Conservation (phyloP, 371 early-diverging fungal species). For the Apophysomyces sp. region DNA sequence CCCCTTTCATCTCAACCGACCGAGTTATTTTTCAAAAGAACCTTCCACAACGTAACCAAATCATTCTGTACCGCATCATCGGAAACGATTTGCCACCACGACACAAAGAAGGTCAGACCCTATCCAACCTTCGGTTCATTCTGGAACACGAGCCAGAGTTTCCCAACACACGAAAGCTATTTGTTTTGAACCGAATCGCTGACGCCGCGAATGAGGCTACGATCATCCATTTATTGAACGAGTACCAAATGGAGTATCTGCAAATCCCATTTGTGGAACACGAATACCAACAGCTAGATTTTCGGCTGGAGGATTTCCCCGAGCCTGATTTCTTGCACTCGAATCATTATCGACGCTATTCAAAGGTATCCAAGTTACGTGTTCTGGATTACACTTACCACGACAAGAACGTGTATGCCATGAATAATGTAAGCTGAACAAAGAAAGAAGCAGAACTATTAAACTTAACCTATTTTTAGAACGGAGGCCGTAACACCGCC, state of each 20-base stretch:
- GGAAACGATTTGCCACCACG: conserved; percentile 69
- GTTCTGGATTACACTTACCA: conserved; percentile 62
- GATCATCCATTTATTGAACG: conserved; percentile 51
- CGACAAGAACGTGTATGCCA: conserved; percentile 64
- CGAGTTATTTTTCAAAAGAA: too few species aligned
- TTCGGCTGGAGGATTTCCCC: conserved; percentile 60
- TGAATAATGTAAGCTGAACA: conserved; percentile 60
- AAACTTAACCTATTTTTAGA: conserved; percentile 29
- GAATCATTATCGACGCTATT: conserved; percentile 52
- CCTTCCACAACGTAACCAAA: conserved; percentile 31
- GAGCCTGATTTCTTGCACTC: conserved; percentile 60
- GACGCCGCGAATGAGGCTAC: conserved; percentile 55
- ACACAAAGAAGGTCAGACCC: conserved; percentile 59
- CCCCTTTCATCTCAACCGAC: neutral
- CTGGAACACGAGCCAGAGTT: conserved; percentile 60
- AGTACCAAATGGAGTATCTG: conserved; percentile 56
- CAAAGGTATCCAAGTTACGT: conserved; percentile 57
- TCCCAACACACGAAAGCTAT: conserved; percentile 55
- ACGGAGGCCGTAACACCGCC: conserved; percentile 63
- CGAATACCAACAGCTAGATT: conserved; percentile 56
- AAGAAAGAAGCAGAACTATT: neutral
- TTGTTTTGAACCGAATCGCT: conserved; percentile 61
- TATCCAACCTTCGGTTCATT: conserved; percentile 61
- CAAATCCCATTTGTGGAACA: conserved; percentile 53
- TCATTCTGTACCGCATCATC: conserved; percentile 59